Evolutionary conservation across 371 early-diverging fungal species (phyloP), one percentile per base, ranked within the genome.

Genomic region (Funneliformis caledonium): DNA sequence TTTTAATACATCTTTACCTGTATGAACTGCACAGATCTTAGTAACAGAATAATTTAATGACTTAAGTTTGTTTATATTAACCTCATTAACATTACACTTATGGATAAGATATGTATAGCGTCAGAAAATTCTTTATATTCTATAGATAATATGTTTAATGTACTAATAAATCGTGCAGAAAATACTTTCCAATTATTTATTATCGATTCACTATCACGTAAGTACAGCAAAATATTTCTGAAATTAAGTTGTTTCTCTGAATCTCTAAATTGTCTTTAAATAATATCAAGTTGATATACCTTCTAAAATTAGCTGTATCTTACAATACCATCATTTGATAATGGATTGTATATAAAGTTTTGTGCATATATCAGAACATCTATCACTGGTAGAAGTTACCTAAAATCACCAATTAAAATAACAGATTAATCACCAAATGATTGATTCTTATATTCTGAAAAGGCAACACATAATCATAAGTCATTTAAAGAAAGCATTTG

Each of bases 1-100:
- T n/a, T n/a, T n/a, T n/a, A n/a, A n/a, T n/a, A n/a, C n/a, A n/a
- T n/a, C n/a, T 7, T 33, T 33, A 65, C 65, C 65, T 31, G 31
- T 65, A 65, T 65, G 33, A 26, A 65, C 12, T 2, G 65, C 65
- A 7, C 9, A 12, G 2, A 64, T 14, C 64, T 26, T 64, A 10
- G 64, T 31, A 64, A 64, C 26, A 26, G n/a, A n/a, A n/a, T n/a
- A n/a, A n/a, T n/a, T n/a, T n/a, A n/a, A n/a, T n/a, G n/a, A n/a
- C n/a, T n/a, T n/a, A n/a, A n/a, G n/a, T n/a, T n/a, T n/a, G 31
- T 64, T 26, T 4, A 64, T 64, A 64, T 64, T 64, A 64, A 64
- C 5, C 31, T 31, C 64, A 26, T 64, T 31, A 31, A 64, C 64
- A 64, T 64, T 31, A 64, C 7, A 9, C 64, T 64, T 64, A 3